Conservation (phyloP, 495 filamentous ascomycete species). For the Cryomyces antarcticus region DNA sequence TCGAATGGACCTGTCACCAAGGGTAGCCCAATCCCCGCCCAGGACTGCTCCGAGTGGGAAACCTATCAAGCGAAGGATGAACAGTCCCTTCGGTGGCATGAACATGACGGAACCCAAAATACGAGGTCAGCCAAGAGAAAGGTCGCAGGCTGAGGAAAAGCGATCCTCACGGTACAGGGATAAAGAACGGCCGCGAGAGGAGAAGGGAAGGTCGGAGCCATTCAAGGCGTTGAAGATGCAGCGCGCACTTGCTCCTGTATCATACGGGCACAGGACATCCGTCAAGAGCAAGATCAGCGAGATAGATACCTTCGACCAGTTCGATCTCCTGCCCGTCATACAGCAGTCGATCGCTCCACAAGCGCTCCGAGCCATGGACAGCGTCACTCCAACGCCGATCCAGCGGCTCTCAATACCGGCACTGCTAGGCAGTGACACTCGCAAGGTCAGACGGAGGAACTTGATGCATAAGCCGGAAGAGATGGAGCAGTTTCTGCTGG, state of each 20-base stretch:
- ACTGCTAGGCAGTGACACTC: slow-evolving; percentile 32
- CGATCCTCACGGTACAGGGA: slow-evolving; percentile 10
- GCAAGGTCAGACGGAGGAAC: slow-evolving; percentile 11
- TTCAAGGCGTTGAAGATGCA: slow-evolving; percentile 95
- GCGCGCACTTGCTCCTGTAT: slow-evolving; percentile 46
- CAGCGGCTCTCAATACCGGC: slow-evolving; percentile 74
- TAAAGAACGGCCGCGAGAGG: slow-evolving; percentile 8
- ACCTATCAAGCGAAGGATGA: slow-evolving; percentile 18
- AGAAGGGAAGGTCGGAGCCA: slow-evolving; percentile 10
- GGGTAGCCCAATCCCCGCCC: slow-evolving; percentile 34
- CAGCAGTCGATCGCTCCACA: slow-evolving; percentile 49
- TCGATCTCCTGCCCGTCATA: slow-evolving; percentile 52
- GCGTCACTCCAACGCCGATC: slow-evolving; percentile 64
- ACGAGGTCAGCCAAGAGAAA: slow-evolving; percentile 7
- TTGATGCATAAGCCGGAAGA: slow-evolving; percentile 10
- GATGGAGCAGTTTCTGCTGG: slow-evolving; percentile 64
- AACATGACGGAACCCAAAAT: slow-evolving; percentile 34
- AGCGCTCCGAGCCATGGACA: slow-evolving; percentile 47
- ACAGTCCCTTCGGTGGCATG: slow-evolving; percentile 57
- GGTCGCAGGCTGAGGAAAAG: slow-evolving; percentile 17
- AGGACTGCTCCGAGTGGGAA: slow-evolving; percentile 22
- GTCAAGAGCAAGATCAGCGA: slow-evolving; percentile 50
- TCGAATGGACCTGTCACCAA: slow-evolving; percentile 62
- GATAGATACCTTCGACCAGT: slow-evolving; percentile 58
- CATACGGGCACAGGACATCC: slow-evolving; percentile 46